Evolutionary conservation across 1,139 yeast species (phyloP).

Genomic region (Groenewaldozyma sp.): DNA sequence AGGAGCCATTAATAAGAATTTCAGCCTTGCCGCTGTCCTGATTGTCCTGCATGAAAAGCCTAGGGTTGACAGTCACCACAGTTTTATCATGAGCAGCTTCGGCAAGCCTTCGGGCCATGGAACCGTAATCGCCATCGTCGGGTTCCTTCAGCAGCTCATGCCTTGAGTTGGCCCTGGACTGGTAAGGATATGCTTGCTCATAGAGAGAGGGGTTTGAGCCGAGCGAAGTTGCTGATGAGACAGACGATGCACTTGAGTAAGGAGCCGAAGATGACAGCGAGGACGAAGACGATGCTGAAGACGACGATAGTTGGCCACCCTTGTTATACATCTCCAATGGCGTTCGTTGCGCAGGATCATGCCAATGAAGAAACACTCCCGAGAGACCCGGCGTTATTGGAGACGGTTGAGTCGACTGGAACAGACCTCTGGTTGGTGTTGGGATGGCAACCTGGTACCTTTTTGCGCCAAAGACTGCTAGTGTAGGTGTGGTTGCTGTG

Average conservation of each 20-base stretch:
- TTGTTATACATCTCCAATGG: too few relatives aligned
- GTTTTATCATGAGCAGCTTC: neutral
- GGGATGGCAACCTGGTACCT: neutral
- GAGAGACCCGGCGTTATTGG: neutral
- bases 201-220: too few relatives aligned
- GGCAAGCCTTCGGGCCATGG: neutral
- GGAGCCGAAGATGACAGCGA: too few relatives aligned
- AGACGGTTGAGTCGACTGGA: neutral
- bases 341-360: neutral
- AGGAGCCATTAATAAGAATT: neutral
- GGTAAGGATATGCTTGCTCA: neutral
- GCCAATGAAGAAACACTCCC: neutral
- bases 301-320: too few relatives aligned
- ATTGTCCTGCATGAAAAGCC: neutral
- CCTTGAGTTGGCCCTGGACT: neutral
- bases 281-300: too few relatives aligned
- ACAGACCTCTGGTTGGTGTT: conserved; percentile 1
- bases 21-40: neutral
- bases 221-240: too few relatives aligned
- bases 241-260: too few relatives aligned
- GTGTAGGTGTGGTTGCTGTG: conserved; percentile 1
- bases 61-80: neutral
- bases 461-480: neutral
- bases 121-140: too few relatives aligned
- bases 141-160: neutral